These are phyloP conservation scores for Citrus hindsii DNA, from an alignment of 345 rosid species.

Conservation along the genomic window DNA sequence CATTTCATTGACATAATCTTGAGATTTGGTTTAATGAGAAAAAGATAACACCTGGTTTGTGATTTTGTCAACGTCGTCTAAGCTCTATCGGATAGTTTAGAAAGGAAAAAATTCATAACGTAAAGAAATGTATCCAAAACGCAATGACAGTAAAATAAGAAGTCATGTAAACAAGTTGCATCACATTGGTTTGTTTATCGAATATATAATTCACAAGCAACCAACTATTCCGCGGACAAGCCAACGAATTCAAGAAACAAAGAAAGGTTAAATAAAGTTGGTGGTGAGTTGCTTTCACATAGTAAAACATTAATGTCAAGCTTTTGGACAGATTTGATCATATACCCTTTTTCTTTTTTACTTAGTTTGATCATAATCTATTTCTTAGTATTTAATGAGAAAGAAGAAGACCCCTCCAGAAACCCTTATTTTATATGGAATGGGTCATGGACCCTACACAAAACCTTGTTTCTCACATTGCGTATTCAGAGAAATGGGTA, in stretches of 20 bases:
- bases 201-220: conserved; percentile 1
- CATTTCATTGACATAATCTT: too few relatives aligned
- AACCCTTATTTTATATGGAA: neutral
- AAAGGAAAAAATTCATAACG: neutral
- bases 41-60: neutral
- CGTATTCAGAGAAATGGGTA: neutral
- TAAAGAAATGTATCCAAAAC: neutral
- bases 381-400: neutral
- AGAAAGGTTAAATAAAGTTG: neutral
- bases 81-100: neutral
- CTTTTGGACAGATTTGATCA: neutral
- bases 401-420: neutral
- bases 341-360: neutral
- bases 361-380: neutral
- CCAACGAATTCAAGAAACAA: neutral
- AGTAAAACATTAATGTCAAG: conserved; percentile 13
- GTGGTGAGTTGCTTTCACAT: conserved; percentile 10
- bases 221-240: conserved; percentile 12
- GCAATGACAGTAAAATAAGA: neutral
- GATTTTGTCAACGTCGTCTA: neutral
- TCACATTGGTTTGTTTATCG: neutral
- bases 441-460: neutral
- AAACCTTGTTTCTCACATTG: neutral
- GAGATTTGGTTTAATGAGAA: neutral
- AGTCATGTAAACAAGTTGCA: neutral